These are phyloP conservation scores for Kwoniella mangroviensis DNA, from an alignment of 768 basidiomycete species.

Conservation along the genomic window DNA sequence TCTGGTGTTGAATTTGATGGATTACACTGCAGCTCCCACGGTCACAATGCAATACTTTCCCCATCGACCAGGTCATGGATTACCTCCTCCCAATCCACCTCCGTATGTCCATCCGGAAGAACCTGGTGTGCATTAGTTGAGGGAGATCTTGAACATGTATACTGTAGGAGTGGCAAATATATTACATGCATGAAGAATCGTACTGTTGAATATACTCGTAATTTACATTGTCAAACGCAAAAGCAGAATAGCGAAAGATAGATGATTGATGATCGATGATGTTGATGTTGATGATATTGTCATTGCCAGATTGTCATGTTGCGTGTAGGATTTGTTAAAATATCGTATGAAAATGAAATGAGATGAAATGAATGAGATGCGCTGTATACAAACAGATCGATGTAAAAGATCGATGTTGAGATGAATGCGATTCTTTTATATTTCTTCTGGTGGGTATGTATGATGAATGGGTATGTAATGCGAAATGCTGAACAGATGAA, in stretches of 20 bases:
- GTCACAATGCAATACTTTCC: too few relatives aligned
- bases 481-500: neutral
- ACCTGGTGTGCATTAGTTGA: too few relatives aligned
- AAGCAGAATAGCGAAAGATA: slow-evolving; percentile 5
- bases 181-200: slow-evolving; percentile 9
- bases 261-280: neutral
- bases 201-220: neutral
- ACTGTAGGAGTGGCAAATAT: neutral
- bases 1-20: too few relatives aligned
- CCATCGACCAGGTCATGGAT: too few relatives aligned
- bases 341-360: neutral
- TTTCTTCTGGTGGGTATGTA: neutral
- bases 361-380: neutral
- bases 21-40: too few relatives aligned
- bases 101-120: too few relatives aligned
- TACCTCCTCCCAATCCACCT: too few relatives aligned
- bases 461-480: neutral
- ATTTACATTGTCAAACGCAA: neutral
- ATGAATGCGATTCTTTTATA: neutral
- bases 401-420: neutral
- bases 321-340: neutral
- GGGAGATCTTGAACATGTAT: neutral
- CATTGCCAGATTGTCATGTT: neutral
- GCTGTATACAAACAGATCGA: neutral
- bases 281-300: neutral